phyloP scores from a whole-genome alignment of 2,329 filamentous ascomycete species.

The Pseudopyricularia javanii region DNA sequence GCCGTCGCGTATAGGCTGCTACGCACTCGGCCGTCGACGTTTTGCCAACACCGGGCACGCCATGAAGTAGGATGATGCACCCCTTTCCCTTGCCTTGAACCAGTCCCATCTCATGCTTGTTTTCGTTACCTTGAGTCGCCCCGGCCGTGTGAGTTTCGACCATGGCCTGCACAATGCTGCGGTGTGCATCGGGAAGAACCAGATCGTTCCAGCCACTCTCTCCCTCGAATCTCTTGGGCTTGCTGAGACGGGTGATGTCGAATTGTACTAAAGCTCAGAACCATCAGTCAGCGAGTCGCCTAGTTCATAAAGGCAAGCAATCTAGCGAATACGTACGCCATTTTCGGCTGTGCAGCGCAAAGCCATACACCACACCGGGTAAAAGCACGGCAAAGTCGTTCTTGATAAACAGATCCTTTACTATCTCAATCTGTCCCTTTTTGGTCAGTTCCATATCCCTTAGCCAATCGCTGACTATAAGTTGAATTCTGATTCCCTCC shows the following conservation, averaged over 20 bases:
- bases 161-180: slow-evolving; percentile 9
- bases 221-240: neutral
- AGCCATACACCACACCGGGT: neutral
- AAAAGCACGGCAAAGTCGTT: neutral
- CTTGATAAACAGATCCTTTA: neutral
- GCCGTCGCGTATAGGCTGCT: slow-evolving; percentile 11
- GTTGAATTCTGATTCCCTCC: neutral
- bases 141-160: slow-evolving; percentile 8
- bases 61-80: slow-evolving; percentile 30
- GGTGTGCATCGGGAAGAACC: slow-evolving; percentile 9
- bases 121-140: neutral
- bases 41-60: slow-evolving; percentile 35
- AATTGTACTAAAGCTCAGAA: neutral
- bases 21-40: slow-evolving; percentile 28
- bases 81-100: slow-evolving; percentile 32
- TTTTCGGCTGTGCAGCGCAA: neutral
- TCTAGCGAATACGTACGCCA: neutral
- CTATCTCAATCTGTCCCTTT: neutral
- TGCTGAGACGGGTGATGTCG: neutral
- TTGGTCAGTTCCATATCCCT: neutral
- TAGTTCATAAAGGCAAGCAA: neutral
- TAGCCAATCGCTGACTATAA: neutral
- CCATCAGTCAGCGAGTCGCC: neutral
- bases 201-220: slow-evolving; percentile 8
- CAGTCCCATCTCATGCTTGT: slow-evolving; percentile 18